Evolutionary conservation across 345 rosid species (phyloP), one percentile per base, ranked within the genome.

Genomic region (Acer saccharum): DNA sequence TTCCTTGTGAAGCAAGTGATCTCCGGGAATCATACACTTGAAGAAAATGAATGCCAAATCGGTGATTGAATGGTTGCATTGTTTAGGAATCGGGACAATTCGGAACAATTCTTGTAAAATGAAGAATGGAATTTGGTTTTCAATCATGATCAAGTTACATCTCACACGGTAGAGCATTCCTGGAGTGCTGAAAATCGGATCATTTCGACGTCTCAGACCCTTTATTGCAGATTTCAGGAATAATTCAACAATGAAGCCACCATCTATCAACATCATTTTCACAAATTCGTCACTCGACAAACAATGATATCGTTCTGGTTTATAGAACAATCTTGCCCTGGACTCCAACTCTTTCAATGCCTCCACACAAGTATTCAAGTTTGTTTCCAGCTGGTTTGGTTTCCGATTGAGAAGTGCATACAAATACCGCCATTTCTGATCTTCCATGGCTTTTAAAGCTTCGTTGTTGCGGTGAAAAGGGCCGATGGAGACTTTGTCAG

Each of bases 121-220:
- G 69, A 87, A 87, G 25, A 86, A 58, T 0, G 92, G 94, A 16
- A 90, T 85, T 57, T 90, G 92, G 50, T 90, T 90, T 81, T 90
- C 94, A 16, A 89, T 74, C 76, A 89, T 16, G 10, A 86, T 75
- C 77, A 89, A 63, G 74, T 87, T 77, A 50, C 84, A 75, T 67
- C 90, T 83, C 78, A 90, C 46, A 39, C 84, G 75, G 18, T 66
- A 82, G n/a, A 85, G 83, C 90, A 80, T 76, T 23, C 90, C 87
- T 0, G 87, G 86, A 0, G 78, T 84, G 55, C 69, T 78, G 57
- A 89, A 89, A 16, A 87, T 66, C 0, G 82, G 79, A 81, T 90
- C 94, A 2, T 82, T 85, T 3, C 88, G 73, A 6, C 81, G 88
- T 61, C 84, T 84, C 3, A 89, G 74, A 57, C 80, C 83, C 78